phyloP scores from a whole-genome alignment of 305 asterid species.

The Fraxinus sp. region DNA sequence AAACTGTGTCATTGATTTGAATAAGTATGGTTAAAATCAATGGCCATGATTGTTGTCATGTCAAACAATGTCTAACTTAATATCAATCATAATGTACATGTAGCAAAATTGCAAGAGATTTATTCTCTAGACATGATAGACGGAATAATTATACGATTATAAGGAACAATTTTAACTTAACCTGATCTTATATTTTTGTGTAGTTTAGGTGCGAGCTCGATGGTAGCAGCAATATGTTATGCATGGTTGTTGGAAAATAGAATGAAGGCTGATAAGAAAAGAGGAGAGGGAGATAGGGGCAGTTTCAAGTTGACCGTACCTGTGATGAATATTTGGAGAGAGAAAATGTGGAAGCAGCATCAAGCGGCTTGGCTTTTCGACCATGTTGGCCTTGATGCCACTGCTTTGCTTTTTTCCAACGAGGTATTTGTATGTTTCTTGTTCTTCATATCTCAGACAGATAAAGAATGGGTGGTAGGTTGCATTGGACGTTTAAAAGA shows the following conservation, averaged over 20 bases:
- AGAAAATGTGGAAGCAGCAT: conserved; percentile 69
- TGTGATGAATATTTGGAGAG: conserved; percentile 67
- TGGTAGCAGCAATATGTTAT: conserved; percentile 78
- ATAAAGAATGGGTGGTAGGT: neutral
- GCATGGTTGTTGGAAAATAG: conserved; percentile 67
- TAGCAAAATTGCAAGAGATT: too few relatives aligned
- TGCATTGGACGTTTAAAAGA: neutral
- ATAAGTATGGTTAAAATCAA: too few relatives aligned
- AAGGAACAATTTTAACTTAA: neutral
- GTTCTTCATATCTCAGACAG: neutral
- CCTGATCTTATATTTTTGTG: neutral
- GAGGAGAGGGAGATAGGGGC: conserved; percentile 24
- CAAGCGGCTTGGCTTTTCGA: conserved; percentile 75
- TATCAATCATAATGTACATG: too few relatives aligned
- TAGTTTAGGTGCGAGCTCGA: conserved; percentile 68
- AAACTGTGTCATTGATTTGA: too few relatives aligned
- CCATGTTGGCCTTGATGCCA: conserved; percentile 63
- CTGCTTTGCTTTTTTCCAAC: conserved; percentile 60
- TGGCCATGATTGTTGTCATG: too few relatives aligned
- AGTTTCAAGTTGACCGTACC: conserved; percentile 50
- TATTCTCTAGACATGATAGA: neutral
- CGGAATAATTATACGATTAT: neutral
- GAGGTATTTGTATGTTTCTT: conserved; percentile 43
- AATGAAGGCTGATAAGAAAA: conserved; percentile 34
- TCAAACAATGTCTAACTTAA: too few relatives aligned